Conservation (phyloP, 176 grass and related monocot genomes). For the Poa annua region DNA sequence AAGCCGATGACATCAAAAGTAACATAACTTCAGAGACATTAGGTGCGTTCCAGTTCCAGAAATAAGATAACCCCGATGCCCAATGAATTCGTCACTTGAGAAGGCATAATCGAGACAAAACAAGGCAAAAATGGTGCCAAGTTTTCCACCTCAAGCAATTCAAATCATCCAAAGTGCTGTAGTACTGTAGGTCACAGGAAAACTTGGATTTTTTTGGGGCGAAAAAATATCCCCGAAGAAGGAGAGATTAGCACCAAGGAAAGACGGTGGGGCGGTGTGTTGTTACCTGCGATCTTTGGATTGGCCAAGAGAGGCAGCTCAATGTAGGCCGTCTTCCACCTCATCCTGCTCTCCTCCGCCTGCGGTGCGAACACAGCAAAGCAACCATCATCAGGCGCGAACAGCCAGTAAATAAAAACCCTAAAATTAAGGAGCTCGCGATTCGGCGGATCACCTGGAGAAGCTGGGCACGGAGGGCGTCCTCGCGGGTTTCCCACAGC, state of each 20-base stretch:
- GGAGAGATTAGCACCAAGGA: not conserved
- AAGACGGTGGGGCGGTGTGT: not conserved
- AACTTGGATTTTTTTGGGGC: not conserved
- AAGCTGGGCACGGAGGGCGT: not conserved
- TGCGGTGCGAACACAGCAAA: conserved; percentile 7
- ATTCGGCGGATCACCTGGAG: not conserved
- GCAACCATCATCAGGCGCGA: conserved; percentile 11
- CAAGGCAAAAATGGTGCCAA: not conserved
- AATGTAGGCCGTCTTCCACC: conserved; percentile 21
- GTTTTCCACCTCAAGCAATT: not conserved
- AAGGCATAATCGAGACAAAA: not conserved
- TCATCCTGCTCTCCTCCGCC: conserved; percentile 7
- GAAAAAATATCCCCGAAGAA: not conserved
- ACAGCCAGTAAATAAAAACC: not conserved
- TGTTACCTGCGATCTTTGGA: conserved; percentile 45
- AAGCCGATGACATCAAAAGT: conserved; percentile 1
- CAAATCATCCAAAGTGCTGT: not conserved
- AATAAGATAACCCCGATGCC: not conserved
- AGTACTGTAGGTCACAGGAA: not conserved
- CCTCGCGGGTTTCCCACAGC: not conserved
- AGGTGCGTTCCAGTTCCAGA: not conserved
- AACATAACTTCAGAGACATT: not conserved
- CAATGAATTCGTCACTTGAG: not conserved
- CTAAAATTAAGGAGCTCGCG: not conserved
- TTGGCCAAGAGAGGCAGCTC: conserved; percentile 33